Base-by-base conservation (phyloP, 176 grass and related monocot species). In the Bonia amplexicaulis region DNA sequence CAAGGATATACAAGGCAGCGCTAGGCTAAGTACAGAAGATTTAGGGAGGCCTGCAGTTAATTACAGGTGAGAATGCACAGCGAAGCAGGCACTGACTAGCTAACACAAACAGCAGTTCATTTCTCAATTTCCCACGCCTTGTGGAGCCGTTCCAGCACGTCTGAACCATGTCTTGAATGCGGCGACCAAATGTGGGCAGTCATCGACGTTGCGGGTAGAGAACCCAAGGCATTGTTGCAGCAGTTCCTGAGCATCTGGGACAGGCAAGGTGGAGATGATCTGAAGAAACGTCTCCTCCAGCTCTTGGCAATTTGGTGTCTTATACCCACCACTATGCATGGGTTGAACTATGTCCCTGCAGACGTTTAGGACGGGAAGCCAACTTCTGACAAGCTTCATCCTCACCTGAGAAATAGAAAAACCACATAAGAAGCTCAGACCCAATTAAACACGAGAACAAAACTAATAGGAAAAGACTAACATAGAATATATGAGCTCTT, bases 291-390 rank as follows among this genome's bases (percentile, higher is more conserved):
- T 73, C 74, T 87, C 89, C 82, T 98, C 93, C 59, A 95, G 78
- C 58, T 95, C 93, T 27, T 89, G 93, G 76, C 87, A 95, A 45
- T 83, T 87, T 9, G 82, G 65, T 6, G 82, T 83, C 75, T 88
- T 94, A 13, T 92, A 86, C 53, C 90, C 93, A n/a, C 87, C 93
- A n/a, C 82, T 57, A 31, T 83, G 89, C 72, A 90, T 86, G 14
- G 81, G 85, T 76, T 82, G 85, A 62, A 85, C 77, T 46, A 91
- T 90, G 82, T 90, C 89, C 55, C 89, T 84, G 85, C 93, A 93
- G 49, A 90, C 85, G 7, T 98, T 98, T 55, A 98, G 76, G 9
- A 98, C 95, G 29, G 91, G 95, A 69, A 98, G 91, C 95, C 95
- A 98, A 33, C 79, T 70, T 79, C 61, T 93, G 39, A 98, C 96